These are phyloP conservation scores for grape (Vitis vinifera) DNA, from an alignment of 164 flowering plant genomes.

Conservation along the genomic window DNA sequence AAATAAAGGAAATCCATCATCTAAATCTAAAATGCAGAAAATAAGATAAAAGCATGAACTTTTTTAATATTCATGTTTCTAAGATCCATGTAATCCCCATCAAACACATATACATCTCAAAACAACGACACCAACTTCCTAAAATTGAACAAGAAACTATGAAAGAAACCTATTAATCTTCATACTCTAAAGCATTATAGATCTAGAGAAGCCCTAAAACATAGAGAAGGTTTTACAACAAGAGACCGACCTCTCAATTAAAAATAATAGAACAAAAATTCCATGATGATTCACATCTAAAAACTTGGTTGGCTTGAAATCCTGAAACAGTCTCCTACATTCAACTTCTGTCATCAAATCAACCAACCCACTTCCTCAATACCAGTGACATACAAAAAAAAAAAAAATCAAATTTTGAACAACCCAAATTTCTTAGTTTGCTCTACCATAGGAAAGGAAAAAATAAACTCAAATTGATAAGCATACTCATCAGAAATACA, in stretches of 20 bases:
- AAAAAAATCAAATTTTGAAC: background rate
- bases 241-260: slow-evolving; percentile 1
- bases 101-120: background rate
- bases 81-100: background rate
- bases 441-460: background rate
- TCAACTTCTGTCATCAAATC: slow-evolving; percentile 8
- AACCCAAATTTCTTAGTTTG: slow-evolving; percentile 8
- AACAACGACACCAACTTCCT: background rate
- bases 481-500: background rate
- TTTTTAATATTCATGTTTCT: background rate
- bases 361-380: slow-evolving; percentile 12
- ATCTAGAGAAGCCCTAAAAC: slow-evolving; percentile 20
- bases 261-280: slow-evolving; percentile 1
- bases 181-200: slow-evolving; percentile 19
- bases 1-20: too few relatives aligned
- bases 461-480: background rate
- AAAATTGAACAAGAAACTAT: background rate
- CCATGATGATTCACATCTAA: slow-evolving; percentile 33
- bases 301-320: slow-evolving; percentile 28
- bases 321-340: slow-evolving; percentile 12
- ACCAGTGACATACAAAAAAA: background rate
- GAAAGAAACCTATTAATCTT: slow-evolving; percentile 3
- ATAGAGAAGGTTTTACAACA: background rate
- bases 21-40: background rate
- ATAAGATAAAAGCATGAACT: background rate